Percentiles rank a stretch among this genome's conserved stretches.
phyloP scores from a whole-genome alignment of 495 filamentous ascomycete species.

The Podospora anserina region DNA sequence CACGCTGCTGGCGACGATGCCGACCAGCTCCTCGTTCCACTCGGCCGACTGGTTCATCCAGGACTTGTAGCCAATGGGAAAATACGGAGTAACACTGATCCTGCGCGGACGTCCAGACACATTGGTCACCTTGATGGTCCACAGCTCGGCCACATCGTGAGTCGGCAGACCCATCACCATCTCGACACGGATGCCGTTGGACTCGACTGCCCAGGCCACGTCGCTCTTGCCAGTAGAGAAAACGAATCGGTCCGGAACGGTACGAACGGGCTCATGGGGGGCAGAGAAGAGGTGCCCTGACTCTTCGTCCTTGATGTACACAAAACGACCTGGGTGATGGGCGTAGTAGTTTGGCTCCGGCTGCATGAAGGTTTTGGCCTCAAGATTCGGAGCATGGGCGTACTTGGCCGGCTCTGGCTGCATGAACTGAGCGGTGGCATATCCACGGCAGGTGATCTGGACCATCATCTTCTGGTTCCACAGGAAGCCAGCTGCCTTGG shows the following conservation, averaged over 20 bases:
- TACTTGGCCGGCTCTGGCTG: slow-evolving; percentile 59
- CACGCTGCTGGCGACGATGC: slow-evolving; percentile 48
- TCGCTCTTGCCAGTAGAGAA: slow-evolving; percentile 56
- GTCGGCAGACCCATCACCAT: slow-evolving; percentile 53
- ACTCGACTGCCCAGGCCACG: slow-evolving; percentile 51
- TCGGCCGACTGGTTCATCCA: slow-evolving; percentile 60
- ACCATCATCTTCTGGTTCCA: slow-evolving; percentile 63
- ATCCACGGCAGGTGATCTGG: slow-evolving; percentile 55
- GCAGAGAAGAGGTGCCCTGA: slow-evolving; percentile 52
- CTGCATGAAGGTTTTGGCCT: slow-evolving; percentile 59
- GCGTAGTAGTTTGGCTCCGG: slow-evolving; percentile 58
- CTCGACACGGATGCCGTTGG: slow-evolving; percentile 49
- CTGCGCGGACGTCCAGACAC: slow-evolving; percentile 42
- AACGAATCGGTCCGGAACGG: slow-evolving; percentile 45
- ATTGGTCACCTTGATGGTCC: slow-evolving; percentile 54
- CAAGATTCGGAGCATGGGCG: slow-evolving; percentile 53
- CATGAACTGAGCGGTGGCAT: slow-evolving; percentile 58
- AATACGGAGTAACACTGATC: slow-evolving; percentile 54
- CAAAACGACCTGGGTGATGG: slow-evolving; percentile 57
- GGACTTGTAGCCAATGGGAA: slow-evolving; percentile 57
- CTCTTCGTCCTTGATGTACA: slow-evolving; percentile 58
- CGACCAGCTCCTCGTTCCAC: slow-evolving; percentile 46
- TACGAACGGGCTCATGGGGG: slow-evolving; percentile 55
- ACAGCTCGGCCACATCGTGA: slow-evolving; percentile 53
- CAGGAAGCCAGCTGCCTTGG: slow-evolving; percentile 55